phyloP scores from a whole-genome alignment of 306 rosid genomes.

The Trichosanthes truncata region DNA sequence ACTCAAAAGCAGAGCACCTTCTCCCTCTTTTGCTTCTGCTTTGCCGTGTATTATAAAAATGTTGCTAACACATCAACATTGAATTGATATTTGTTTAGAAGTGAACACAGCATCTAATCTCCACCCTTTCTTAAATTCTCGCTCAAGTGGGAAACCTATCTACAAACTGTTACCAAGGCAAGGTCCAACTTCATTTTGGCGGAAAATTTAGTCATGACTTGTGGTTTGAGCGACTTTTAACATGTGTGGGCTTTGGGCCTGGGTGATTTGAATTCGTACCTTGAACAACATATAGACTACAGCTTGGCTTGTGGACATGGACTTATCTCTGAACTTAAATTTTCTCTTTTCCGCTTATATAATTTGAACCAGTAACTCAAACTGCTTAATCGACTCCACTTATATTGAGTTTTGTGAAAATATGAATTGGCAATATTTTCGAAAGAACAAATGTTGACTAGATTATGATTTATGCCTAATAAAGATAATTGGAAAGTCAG shows the following conservation, averaged over 20 bases:
- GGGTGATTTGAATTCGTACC: not conserved
- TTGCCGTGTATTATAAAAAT: not conserved
- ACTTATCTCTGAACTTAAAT: not conserved
- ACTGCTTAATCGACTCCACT: not conserved
- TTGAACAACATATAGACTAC: not conserved
- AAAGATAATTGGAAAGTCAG: not conserved
- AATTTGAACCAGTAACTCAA: not conserved
- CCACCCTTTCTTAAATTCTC: not conserved
- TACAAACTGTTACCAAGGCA: not conserved
- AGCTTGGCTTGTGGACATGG: not conserved
- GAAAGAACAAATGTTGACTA: not conserved
- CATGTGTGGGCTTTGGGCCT: not conserved
- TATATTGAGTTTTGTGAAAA: not conserved
- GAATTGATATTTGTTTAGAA: no score
- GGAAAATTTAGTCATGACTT: not conserved
- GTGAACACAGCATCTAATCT: not conserved
- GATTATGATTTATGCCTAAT: not conserved
- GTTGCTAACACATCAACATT: not conserved
- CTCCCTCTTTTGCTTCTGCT: not conserved
- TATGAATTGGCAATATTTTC: not conserved
- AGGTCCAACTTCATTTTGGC: not conserved
- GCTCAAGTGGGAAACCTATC: not conserved
- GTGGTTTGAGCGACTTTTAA: not conserved
- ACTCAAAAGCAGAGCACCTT: not conserved
- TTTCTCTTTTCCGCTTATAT: not conserved